These are phyloP conservation scores for Colletotrichum sp. DNA, from an alignment of 2,329 filamentous ascomycete genomes.

Conservation along the genomic window DNA sequence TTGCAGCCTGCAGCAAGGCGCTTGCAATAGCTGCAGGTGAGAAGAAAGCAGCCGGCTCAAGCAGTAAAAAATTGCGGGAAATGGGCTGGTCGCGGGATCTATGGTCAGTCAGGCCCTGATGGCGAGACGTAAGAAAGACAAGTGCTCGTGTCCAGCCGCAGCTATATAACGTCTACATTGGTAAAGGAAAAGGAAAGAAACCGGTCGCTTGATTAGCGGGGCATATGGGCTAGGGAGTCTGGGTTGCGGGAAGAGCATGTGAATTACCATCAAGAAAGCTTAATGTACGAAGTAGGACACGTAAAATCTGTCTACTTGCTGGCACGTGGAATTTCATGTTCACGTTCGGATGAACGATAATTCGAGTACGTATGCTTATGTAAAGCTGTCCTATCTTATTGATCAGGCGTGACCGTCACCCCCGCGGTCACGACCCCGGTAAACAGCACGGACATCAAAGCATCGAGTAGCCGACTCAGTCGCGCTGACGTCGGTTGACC, in stretches of 20 bases:
- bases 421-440: not conserved
- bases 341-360: not conserved
- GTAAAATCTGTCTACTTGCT: not conserved
- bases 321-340: not conserved
- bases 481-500: not conserved
- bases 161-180: not conserved
- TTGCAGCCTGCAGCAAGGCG: conserved; percentile 80
- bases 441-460: not conserved
- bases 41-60: conserved; percentile 54
- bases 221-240: not conserved
- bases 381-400: not conserved
- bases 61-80: conserved; percentile 65
- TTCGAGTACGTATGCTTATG: not conserved
- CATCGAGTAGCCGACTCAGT: not conserved
- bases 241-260: not conserved
- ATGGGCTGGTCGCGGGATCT: conserved; percentile 68
- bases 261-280: not conserved
- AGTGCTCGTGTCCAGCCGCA: not conserved
- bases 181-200: not conserved
- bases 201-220: not conserved
- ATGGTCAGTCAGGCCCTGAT: conserved; percentile 59
- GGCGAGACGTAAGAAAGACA: not conserved
- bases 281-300: not conserved
- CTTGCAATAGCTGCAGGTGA: conserved; percentile 63
- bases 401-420: too few relatives aligned